Percentiles rank a stretch among this genome's conserved stretches.
These are phyloP conservation scores for Macrocybe gigantea DNA, from an alignment of 768 basidiomycete species.

Conservation along the genomic window DNA sequence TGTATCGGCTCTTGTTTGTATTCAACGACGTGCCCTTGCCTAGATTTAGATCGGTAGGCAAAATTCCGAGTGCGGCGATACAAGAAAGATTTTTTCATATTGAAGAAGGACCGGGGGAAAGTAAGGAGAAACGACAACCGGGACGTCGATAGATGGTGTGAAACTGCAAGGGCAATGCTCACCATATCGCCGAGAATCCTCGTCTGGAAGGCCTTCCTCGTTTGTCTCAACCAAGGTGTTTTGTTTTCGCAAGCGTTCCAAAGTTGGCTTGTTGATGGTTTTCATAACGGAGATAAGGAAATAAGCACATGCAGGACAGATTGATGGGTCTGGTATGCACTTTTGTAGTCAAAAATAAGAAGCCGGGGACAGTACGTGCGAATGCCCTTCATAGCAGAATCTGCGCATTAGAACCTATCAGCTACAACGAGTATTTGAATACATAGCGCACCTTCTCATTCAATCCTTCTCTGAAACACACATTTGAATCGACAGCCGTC, in stretches of 20 bases:
- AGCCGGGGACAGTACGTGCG: slow-evolving; percentile 54
- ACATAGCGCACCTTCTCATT: slow-evolving; percentile 37
- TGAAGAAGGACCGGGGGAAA: too few relatives aligned
- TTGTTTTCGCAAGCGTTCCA: slow-evolving; percentile 45
- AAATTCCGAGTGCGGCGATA: too few relatives aligned
- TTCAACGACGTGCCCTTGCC: slow-evolving; percentile 45
- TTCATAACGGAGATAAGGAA: too few relatives aligned
- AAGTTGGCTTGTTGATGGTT: slow-evolving; percentile 46
- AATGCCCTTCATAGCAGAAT: slow-evolving; percentile 30
- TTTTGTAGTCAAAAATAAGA: slow-evolving; percentile 63
- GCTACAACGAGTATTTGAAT: background rate
- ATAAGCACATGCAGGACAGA: background rate
- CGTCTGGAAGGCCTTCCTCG: slow-evolving; percentile 13
- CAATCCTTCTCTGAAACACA: slow-evolving; percentile 64
- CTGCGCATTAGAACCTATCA: slow-evolving; percentile 3
- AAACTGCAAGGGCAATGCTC: too few relatives aligned
- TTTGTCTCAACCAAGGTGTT: slow-evolving; percentile 31
- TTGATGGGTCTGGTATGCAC: slow-evolving; percentile 26
- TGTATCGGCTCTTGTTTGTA: slow-evolving; percentile 48
- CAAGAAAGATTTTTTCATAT: too few relatives aligned
- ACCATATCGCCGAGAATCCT: slow-evolving; percentile 14
- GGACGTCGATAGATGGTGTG: too few relatives aligned
- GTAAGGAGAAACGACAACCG: too few relatives aligned
- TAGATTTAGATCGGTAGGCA: background rate
- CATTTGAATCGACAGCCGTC: slow-evolving; percentile 38